Evolutionary conservation across 495 filamentous ascomycete species (phyloP), one percentile per base, ranked within the genome.

Genomic region (Pseudomonodictys pantanalensis): DNA sequence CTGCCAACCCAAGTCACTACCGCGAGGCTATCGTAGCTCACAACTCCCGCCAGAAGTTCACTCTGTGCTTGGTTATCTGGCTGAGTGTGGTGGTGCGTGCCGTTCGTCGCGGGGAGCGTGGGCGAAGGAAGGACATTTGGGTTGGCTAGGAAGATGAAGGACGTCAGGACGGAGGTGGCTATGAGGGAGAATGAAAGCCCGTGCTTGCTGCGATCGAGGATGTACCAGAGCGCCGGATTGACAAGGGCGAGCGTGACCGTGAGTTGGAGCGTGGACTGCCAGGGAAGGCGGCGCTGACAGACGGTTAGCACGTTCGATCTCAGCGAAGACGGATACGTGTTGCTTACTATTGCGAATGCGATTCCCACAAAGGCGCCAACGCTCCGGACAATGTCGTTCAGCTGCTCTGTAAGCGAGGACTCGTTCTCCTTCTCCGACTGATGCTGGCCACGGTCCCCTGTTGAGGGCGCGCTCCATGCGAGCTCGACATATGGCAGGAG

Each of bases 361-460:
- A 98, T 93, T 11, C 93, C 93, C 23, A 96, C 84, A 73, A 98
- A 97, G 15, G 90, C 91, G 33, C 93, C 95, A 39, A 97, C 85
- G 58, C 91, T 89, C 52, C 93, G 79, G 18, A 97, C 83, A 9
- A 88, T 87, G 28, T 87, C 82, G 38, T 85, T 85, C 92, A 90
- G 97, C 58, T 90, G 88, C 1, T 81, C 78, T n/a, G 76, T 78
- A 6, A 60, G 24, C 15, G 49, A 44, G 56, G 56, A 41, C 70
- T 71, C 32, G 49, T 51, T 11, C 43, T 64, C n/a, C 43, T 45
- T 20, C 67, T 69, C 22, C 42, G 32, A 18, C 52, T 51, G 9
- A 33, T 47, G 39, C 68, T 56, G 2, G 62, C 63, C 11, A 59
- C 64, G 9, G 45, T 60, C n/a, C 53, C 52, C 17, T 39, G 42